Evolutionary conservation across 345 rosid species (phyloP), one percentile per base, ranked within the genome.

Genomic region (Moricandia arvensis): DNA sequence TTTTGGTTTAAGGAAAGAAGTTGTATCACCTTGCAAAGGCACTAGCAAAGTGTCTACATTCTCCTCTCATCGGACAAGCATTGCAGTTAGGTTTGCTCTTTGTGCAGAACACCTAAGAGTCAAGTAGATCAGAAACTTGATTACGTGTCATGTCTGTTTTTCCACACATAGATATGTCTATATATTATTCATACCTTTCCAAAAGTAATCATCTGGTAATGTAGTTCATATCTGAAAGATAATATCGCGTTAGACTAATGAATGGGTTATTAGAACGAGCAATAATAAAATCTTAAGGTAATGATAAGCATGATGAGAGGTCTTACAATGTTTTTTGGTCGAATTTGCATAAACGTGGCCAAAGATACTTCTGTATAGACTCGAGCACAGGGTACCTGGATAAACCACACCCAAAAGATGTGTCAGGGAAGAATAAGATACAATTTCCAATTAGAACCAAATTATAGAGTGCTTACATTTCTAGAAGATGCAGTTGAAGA

Each of bases 1-100:
- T 45, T 26, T 57, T 21, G 15, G 53, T 45, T 58, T 26, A 71
- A 16, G 43, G 69, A 74, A 55, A 35, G 63, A 75, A 38, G 38
- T 63, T 26, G 68, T 49, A 38, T 78, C 10, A 92, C 99, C 99
- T 95, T 85, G 99, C 98, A 83, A 92, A 95, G 35, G 97, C 99
- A 82, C 99, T 95, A 6, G 99, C 98, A 80, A 95, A 95, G 73
- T 95, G 98, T 82, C 98, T 88, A 80, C 99, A 95, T 72, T 92
- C 99, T 74, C 94, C 97, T 86, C 98, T 86, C 97, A 95, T 89
- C 0, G 98, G 99, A 76, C 99, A 95, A 29, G 97, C 93, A 60
- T 95, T 95, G 80, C 99, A 95, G 78, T 95, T 95, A 53, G 99
- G 99, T 73, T 82, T 90, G 83, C 83, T 87, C 81, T 95, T 95